Percentiles rank a stretch among this genome's conserved stretches.
Evolutionary conservation across 768 basidiomycete species (phyloP).

Genomic region (Rossbeevera mucosa): DNA sequence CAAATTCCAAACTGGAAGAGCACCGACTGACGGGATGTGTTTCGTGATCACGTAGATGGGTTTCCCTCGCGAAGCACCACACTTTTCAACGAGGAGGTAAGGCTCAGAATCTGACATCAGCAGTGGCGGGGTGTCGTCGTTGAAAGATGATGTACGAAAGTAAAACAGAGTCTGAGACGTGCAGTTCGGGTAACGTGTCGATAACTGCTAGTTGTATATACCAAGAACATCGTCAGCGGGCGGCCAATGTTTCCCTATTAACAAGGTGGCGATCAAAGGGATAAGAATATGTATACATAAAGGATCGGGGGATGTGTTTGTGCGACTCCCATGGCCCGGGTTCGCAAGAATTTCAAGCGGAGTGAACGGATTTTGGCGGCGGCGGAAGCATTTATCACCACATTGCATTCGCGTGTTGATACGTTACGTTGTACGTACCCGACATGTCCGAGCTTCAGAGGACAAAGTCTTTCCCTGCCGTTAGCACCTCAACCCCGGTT

Average conservation of each 20-base stretch:
- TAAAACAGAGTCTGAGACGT: conserved; percentile 14
- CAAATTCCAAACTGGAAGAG: conserved; percentile 4
- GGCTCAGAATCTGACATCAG: conserved; percentile 30
- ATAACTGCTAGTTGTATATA: conserved; percentile 27
- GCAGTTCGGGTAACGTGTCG: conserved; percentile 26
- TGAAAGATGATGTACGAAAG: conserved; percentile 23
- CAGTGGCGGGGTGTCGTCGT: conserved; percentile 8
- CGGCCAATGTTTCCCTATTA: conserved; percentile 24
- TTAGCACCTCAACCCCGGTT: conserved; percentile 83
- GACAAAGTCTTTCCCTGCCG: conserved; percentile 43
- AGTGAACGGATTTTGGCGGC: conserved; percentile 10
- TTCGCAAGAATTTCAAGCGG: conserved; percentile 21
- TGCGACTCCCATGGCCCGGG: conserved; percentile 14
- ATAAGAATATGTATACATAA: conserved; percentile 33
- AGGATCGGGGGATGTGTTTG: conserved; percentile 19
- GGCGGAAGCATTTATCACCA: conserved; percentile 15
- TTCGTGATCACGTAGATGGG: conserved; percentile 43
- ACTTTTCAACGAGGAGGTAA: conserved; percentile 39
- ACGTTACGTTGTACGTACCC: conserved; percentile 16
- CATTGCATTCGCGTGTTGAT: conserved; percentile 23
- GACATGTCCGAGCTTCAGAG: conserved; percentile 22
- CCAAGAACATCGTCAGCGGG: conserved; percentile 24
- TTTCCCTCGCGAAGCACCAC: conserved; percentile 38
- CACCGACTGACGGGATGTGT: conserved; percentile 36
- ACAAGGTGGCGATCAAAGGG: conserved; percentile 21